These are phyloP conservation scores for Chrysoporthe austroafricana DNA, from an alignment of 2,329 filamentous ascomycete genomes.

Conservation along the genomic window DNA sequence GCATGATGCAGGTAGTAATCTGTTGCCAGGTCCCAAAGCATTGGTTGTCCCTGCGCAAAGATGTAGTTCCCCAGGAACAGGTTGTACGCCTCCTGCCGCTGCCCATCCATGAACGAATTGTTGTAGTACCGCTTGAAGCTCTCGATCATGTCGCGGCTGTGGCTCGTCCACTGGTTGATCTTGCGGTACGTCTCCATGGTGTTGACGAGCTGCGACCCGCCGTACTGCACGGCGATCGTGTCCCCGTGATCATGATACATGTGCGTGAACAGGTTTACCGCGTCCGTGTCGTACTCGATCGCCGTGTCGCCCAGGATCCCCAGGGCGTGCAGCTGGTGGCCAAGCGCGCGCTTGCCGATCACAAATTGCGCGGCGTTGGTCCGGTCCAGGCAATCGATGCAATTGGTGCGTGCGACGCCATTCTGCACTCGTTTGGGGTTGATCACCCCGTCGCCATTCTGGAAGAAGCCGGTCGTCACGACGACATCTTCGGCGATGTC, in stretches of 20 bases:
- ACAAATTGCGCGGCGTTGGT: conserved; percentile 98
- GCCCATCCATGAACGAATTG: conserved; percentile 94
- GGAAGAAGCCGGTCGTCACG: conserved; percentile 87
- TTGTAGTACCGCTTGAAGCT: conserved; percentile 99
- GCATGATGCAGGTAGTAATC: conserved; percentile 97
- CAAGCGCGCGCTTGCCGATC: conserved; percentile 91
- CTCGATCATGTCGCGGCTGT: conserved; percentile 98
- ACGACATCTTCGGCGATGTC: conserved; percentile 87
- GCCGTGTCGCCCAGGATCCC: conserved; percentile 78
- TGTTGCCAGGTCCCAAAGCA: conserved; percentile 94
- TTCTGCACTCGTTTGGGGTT: conserved; percentile 77
- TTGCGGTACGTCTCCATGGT: conserved; percentile 99
- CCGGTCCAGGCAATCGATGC: conserved; percentile 95
- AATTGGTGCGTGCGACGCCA: conserved; percentile 92
- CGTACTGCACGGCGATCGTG: conserved; percentile 96
- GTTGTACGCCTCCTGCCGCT: conserved; percentile 97
- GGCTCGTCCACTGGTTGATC: conserved; percentile 98
- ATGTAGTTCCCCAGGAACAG: conserved; percentile 96
- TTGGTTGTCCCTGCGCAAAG: conserved; percentile 82
- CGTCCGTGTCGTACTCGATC: conserved; percentile 93
- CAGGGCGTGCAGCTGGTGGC: conserved; percentile 87
- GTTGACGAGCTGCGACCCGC: conserved; percentile 95
- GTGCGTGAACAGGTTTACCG: conserved; percentile 92
- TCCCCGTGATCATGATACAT: conserved; percentile 99
- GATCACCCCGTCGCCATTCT: conserved; percentile 77